Conservation (phyloP, 2,329 filamentous ascomycete species). For the Thermochaetoides dissita region DNA sequence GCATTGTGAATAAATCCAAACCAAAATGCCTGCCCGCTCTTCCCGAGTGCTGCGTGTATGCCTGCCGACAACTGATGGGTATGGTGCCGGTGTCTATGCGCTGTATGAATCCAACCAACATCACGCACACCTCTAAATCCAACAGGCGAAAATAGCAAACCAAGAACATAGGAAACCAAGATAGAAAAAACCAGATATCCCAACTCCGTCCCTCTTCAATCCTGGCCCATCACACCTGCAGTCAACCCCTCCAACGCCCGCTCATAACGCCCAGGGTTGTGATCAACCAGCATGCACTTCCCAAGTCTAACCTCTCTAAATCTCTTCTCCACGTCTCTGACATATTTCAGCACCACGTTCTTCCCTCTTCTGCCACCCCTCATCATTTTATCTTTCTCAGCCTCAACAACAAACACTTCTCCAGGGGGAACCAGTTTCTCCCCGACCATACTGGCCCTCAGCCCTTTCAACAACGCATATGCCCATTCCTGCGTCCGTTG, state of each 20-base stretch:
- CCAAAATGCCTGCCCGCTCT: too few relatives aligned
- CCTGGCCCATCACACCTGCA: conserved; percentile 24
- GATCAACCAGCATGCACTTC: conserved; percentile 60
- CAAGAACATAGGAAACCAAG: not conserved
- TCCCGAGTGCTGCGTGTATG: too few relatives aligned
- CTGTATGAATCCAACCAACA: too few relatives aligned
- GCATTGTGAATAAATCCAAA: too few relatives aligned
- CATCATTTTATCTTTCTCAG: conserved; percentile 5
- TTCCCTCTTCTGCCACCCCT: conserved; percentile 40
- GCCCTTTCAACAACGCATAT: conserved; percentile 48
- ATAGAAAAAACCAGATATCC: not conserved
- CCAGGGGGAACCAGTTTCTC: conserved; percentile 61
- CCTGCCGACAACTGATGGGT: too few relatives aligned
- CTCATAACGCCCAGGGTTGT: conserved; percentile 63
- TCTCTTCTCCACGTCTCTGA: conserved; percentile 54
- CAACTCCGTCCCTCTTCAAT: not conserved
- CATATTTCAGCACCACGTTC: conserved; percentile 53
- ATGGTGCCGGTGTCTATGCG: too few relatives aligned
- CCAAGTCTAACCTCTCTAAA: conserved; percentile 61
- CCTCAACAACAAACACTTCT: conserved; percentile 61
- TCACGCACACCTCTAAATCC: too few relatives aligned
- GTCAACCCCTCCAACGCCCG: conserved; percentile 48
- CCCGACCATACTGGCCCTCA: conserved; percentile 54
- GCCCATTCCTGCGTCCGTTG: conserved; percentile 52
- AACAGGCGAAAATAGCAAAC: not conserved